Percentiles rank a stretch among this genome's conserved stretches.
These are phyloP conservation scores for Uronychia setigera DNA, from an alignment of 73 alveolate genomes.

Conservation along the genomic window DNA sequence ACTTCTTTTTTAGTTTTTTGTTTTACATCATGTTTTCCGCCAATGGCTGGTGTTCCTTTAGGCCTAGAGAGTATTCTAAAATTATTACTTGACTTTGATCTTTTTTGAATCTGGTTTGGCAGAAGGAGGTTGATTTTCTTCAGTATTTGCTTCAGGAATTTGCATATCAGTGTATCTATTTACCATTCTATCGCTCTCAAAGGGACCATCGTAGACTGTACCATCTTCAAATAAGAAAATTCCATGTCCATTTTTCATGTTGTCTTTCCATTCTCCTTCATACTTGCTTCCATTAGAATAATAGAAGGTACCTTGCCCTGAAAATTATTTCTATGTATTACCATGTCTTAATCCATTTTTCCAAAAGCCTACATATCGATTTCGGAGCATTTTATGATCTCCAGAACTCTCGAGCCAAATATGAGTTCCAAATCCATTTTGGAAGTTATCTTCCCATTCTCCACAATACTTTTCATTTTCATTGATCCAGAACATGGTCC, in stretches of 20 bases:
- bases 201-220: constrained; percentile 90
- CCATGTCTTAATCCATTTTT: constrained; percentile 88
- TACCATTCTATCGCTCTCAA: constrained; percentile 94
- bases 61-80: background rate
- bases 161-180: constrained; percentile 48
- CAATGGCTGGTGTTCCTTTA: background rate
- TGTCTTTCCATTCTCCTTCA: constrained; percentile 97
- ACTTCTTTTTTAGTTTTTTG: constrained; percentile 63
- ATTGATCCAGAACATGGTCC: constrained; percentile 94
- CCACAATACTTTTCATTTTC: constrained; percentile 94
- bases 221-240: constrained; percentile 94
- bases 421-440: constrained; percentile 96
- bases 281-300: constrained; percentile 97
- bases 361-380: constrained; percentile 94
- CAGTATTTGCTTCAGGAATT: background rate
- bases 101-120: background rate
- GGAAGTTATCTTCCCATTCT: constrained; percentile 92
- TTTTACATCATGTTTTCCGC: background rate
- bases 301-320: constrained; percentile 97
- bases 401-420: constrained; percentile 76
- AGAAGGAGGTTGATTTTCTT: constrained; percentile 55
- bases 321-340: too few relatives aligned
- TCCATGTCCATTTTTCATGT: constrained; percentile 94
- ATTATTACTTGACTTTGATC: background rate
- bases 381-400: background rate